Conservation (phyloP, 1,139 yeast species). For the Groenewaldozyma sp. region DNA sequence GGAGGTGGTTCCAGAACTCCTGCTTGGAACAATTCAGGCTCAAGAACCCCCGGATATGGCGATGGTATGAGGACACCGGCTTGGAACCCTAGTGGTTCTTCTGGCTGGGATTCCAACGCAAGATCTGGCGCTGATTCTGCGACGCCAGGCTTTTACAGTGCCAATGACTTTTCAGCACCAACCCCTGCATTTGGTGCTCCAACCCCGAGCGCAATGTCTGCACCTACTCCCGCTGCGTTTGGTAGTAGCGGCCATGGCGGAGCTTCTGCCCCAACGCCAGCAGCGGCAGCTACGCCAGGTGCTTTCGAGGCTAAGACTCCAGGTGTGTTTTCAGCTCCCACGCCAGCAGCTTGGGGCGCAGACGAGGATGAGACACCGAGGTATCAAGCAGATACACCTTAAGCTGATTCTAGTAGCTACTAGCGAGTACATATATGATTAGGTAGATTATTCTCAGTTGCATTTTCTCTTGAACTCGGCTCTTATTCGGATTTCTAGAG, state of each 20-base stretch:
- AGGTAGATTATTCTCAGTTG: too few species aligned
- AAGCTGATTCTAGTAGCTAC: too few species aligned
- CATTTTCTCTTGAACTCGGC: too few species aligned
- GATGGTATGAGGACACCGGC: slow-evolving; percentile 24
- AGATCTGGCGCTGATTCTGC: slow-evolving; percentile 33
- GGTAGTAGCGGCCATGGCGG: slow-evolving; percentile 9
- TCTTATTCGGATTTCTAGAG: too few species aligned
- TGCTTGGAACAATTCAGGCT: slow-evolving; percentile 31
- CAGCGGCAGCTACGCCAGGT: slow-evolving; percentile 37
- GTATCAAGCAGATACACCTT: slow-evolving; percentile 30
- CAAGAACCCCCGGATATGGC: slow-evolving; percentile 33
- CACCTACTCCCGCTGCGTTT: slow-evolving; percentile 35
- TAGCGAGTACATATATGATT: too few species aligned
- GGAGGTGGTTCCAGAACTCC: slow-evolving; percentile 36
- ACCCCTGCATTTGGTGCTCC: slow-evolving; percentile 32
- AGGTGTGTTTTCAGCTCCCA: slow-evolving; percentile 31
- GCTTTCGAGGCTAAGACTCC: slow-evolving; percentile 35
- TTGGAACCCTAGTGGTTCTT: slow-evolving; percentile 33
- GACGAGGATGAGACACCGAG: slow-evolving; percentile 31
- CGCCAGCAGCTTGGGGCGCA: slow-evolving; percentile 33
- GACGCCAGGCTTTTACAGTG: slow-evolving; percentile 37
- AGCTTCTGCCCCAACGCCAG: slow-evolving; percentile 22
- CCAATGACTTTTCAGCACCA: slow-evolving; percentile 21
- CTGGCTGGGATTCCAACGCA: slow-evolving; percentile 26
- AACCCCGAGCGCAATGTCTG: slow-evolving; percentile 38